Percentiles rank a stretch among this genome's conserved stretches.
Conservation (phyloP, 495 filamentous ascomycete species). For the Trichoderma virens region DNA sequence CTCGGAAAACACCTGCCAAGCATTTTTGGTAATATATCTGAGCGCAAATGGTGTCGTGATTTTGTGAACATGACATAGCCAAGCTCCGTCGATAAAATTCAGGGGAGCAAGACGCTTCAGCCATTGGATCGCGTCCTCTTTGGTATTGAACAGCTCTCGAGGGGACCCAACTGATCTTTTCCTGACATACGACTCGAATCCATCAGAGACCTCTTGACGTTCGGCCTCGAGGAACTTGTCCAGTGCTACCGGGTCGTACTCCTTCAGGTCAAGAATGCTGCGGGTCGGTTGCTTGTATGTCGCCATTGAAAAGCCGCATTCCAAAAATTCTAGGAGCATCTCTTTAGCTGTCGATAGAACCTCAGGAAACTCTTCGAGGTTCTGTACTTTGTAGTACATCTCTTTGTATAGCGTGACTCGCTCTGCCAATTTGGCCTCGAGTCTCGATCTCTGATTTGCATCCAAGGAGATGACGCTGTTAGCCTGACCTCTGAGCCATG, state of each 20-base stretch:
- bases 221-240: neutral
- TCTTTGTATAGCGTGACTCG: conserved; percentile 1
- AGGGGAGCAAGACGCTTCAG: conserved; percentile 35
- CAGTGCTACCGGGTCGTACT: neutral
- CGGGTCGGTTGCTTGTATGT: neutral
- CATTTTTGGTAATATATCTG: conserved; percentile 28
- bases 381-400: neutral
- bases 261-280: neutral
- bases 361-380: neutral
- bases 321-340: neutral
- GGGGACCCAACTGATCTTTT: neutral
- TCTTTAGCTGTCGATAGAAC: neutral
- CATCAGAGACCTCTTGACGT: neutral
- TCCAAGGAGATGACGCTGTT: neutral
- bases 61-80: conserved; percentile 40
- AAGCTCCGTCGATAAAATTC: conserved; percentile 45
- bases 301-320: neutral
- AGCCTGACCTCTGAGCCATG: neutral
- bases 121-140: conserved; percentile 34
- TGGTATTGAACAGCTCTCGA: conserved; percentile 27
- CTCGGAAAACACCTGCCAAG: conserved; percentile 44
- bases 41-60: conserved; percentile 32
- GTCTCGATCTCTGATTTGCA: neutral
- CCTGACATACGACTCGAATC: neutral
- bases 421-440: neutral